These are phyloP conservation scores for Malus hybrid DNA, from an alignment of 331 rosid genomes.

Conservation along the genomic window DNA sequence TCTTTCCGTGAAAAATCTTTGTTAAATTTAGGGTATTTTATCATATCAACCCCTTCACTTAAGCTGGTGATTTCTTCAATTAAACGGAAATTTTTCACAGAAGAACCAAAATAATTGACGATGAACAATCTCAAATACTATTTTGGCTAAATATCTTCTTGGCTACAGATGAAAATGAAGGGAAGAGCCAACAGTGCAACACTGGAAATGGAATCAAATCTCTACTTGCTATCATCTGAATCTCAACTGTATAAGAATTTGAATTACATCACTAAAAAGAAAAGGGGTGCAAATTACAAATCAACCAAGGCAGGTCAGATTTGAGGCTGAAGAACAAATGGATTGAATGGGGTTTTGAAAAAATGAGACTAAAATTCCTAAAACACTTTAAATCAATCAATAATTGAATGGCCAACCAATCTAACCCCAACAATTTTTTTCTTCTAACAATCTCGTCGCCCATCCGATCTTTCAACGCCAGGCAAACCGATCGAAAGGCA, in stretches of 20 bases:
- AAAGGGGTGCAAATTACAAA: conserved; percentile 24
- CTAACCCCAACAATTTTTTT: conserved; percentile 27
- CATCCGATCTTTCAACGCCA: conserved; percentile 10
- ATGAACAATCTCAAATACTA: fast-evolving
- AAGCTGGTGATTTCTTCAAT: no score
- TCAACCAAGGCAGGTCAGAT: conserved; percentile 11
- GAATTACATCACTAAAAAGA: conserved; percentile 14
- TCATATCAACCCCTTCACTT: no score
- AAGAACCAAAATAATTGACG: no score
- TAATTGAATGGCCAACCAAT: conserved; percentile 39
- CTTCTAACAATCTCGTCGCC: conserved; percentile 23
- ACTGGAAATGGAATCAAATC: background rate
- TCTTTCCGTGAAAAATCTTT: fast-evolving
- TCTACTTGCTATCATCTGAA: conserved; percentile 6
- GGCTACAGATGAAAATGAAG: no score
- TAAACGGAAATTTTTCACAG: fast-evolving
- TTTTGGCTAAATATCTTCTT: no score
- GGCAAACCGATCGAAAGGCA: conserved; percentile 18
- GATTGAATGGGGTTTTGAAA: conserved; percentile 25
- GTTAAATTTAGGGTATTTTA: no score
- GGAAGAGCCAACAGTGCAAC: background rate
- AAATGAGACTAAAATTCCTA: conserved; percentile 29
- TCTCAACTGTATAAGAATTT: conserved; percentile 9
- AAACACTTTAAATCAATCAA: conserved; percentile 29
- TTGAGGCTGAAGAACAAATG: conserved; percentile 28